Conservation (phyloP, 495 filamentous ascomycete genomes). For the Glarea lozoyensis region DNA sequence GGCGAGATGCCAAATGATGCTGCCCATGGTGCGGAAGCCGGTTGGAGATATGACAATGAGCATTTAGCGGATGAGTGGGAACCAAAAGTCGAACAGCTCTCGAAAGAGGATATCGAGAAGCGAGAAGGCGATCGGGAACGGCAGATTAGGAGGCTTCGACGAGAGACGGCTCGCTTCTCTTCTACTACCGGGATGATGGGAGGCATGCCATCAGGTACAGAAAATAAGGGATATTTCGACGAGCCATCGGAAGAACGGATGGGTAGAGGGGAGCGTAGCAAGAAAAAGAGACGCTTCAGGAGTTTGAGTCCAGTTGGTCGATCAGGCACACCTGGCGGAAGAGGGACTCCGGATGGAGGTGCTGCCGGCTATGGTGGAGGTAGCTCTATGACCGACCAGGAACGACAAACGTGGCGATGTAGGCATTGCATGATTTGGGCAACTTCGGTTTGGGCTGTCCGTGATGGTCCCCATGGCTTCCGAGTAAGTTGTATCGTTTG, state of each 20-base stretch:
- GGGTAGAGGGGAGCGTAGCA: slow-evolving; percentile 80
- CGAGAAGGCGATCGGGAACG: slow-evolving; percentile 90
- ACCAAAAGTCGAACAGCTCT: slow-evolving; percentile 79
- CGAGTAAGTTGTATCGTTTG: slow-evolving; percentile 51
- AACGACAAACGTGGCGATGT: slow-evolving; percentile 83
- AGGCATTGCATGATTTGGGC: slow-evolving; percentile 85
- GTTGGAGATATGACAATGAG: slow-evolving; percentile 92
- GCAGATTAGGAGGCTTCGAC: slow-evolving; percentile 73
- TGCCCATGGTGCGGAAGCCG: slow-evolving; percentile 65
- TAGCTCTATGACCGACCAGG: slow-evolving; percentile 60
- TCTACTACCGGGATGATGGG: slow-evolving; percentile 68
- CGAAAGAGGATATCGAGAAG: slow-evolving; percentile 96
- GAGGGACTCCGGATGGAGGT: slow-evolving; percentile 64
- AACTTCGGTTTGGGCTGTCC: slow-evolving; percentile 83
- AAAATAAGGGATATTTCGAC: slow-evolving; percentile 49
- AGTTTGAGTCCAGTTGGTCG: slow-evolving; percentile 70
- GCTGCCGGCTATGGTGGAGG: slow-evolving; percentile 57
- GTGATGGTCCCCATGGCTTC: slow-evolving; percentile 80
- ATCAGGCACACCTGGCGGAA: slow-evolving; percentile 58
- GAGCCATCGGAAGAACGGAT: slow-evolving; percentile 48
- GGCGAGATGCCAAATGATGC: slow-evolving; percentile 88
- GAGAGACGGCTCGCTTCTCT: slow-evolving; percentile 89
- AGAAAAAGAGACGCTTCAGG: slow-evolving; percentile 88
- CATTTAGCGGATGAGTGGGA: slow-evolving; percentile 89
- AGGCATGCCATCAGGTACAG: slow-evolving; percentile 50